These are phyloP conservation scores for Agastache rugosa DNA, from an alignment of 257 asterid genomes.

Conservation along the genomic window DNA sequence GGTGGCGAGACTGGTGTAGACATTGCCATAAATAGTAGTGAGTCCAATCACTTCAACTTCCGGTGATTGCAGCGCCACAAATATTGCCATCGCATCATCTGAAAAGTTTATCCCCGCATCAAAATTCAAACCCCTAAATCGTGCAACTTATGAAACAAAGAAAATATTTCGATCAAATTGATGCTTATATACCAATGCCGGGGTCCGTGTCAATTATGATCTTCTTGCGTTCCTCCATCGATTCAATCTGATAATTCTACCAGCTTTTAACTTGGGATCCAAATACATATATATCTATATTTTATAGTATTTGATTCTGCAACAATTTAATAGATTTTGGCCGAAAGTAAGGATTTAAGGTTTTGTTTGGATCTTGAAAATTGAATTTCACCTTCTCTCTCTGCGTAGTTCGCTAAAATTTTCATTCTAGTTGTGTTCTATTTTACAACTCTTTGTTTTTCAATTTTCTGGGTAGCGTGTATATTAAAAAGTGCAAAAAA, in stretches of 20 bases:
- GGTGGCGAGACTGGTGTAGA: constrained; percentile 95
- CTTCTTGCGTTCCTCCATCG: constrained; percentile 78
- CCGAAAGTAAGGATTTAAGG: constrained; percentile 21
- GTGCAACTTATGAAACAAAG: too few species aligned
- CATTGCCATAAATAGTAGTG: constrained; percentile 92
- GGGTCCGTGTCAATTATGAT: constrained; percentile 98
- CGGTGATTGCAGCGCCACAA: constrained; percentile 93
- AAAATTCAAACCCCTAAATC: too few species aligned
- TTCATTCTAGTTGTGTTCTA: too few species aligned
- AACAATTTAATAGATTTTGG: neutral
- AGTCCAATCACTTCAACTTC: constrained; percentile 94
- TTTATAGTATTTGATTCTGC: too few species aligned
- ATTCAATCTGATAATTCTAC: constrained; percentile 27
- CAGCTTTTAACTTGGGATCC: constrained; percentile 22
- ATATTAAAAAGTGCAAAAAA: too few species aligned
- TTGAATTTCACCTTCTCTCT: neutral
- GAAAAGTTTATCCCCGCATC: constrained; percentile 26
- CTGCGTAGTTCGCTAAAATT: too few species aligned
- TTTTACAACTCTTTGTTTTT: too few species aligned
- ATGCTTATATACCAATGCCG: constrained; percentile 68
- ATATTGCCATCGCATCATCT: constrained; percentile 99
- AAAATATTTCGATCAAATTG: neutral
- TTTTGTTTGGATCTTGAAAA: neutral
- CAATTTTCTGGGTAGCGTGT: too few species aligned
- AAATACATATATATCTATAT: neutral